Conservation (phyloP, 352 stramenopile species). For the Phytophthora foliorum region DNA sequence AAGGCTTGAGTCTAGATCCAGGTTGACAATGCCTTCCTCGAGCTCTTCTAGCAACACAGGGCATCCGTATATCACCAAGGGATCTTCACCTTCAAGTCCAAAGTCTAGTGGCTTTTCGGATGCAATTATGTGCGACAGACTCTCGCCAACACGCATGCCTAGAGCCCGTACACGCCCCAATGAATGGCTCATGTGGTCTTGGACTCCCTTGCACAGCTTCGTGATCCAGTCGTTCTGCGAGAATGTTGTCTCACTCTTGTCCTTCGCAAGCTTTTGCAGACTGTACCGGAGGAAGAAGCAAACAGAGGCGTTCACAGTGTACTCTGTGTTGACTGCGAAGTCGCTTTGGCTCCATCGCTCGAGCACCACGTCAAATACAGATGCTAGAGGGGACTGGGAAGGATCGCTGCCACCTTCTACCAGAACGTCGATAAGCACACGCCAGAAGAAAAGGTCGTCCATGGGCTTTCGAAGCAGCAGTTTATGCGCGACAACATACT, state of each 20-base stretch:
- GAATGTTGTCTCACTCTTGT: slow-evolving; percentile 28
- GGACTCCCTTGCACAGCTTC: slow-evolving; percentile 77
- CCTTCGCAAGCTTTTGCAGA: slow-evolving; percentile 43
- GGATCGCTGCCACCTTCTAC: slow-evolving; percentile 8
- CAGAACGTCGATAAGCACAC: slow-evolving; percentile 58
- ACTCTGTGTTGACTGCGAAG: slow-evolving; percentile 63
- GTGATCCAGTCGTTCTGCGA: slow-evolving; percentile 62
- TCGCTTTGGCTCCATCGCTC: slow-evolving; percentile 64
- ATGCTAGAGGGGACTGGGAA: slow-evolving; percentile 38
- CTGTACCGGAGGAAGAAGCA: slow-evolving; percentile 76
- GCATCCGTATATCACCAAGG: slow-evolving; percentile 47
- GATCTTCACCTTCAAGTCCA: slow-evolving; percentile 55
- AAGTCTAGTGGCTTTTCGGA: slow-evolving; percentile 75
- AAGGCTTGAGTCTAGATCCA: slow-evolving; percentile 19
- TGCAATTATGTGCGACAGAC: slow-evolving; percentile 63
- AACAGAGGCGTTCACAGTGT: slow-evolving; percentile 63
- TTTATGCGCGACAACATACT: slow-evolving; percentile 73
- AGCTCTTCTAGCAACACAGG: slow-evolving; percentile 34
- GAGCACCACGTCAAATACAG: slow-evolving; percentile 68
- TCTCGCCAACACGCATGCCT: slow-evolving; percentile 82
- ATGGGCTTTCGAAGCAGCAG: slow-evolving; percentile 62
- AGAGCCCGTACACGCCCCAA: slow-evolving; percentile 61
- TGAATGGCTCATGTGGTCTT: slow-evolving; percentile 78
- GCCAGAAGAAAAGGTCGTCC: slow-evolving; percentile 58
- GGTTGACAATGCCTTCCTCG: slow-evolving; percentile 20